These are phyloP conservation scores for Aaosphaeria arxii DNA, from an alignment of 2,329 filamentous ascomycete genomes.

Conservation along the genomic window DNA sequence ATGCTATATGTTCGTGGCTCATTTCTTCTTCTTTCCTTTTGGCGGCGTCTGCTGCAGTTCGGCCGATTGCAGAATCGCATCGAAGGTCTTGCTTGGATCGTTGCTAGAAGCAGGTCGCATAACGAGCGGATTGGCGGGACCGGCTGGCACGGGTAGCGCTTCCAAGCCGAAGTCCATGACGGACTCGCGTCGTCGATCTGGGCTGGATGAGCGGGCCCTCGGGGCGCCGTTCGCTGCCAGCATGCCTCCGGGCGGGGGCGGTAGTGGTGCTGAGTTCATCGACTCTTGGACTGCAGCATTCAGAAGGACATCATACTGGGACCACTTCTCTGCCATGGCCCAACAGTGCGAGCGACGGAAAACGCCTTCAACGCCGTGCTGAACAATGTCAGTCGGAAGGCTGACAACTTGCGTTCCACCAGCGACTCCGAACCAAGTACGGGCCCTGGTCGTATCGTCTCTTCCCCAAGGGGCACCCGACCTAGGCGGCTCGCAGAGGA, in stretches of 20 bases:
- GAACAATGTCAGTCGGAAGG: slow-evolving; percentile 62
- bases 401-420: slow-evolving; percentile 62
- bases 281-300: slow-evolving; percentile 35
- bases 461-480: slow-evolving; percentile 72
- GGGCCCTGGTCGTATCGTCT: slow-evolving; percentile 54
- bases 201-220: slow-evolving; percentile 24
- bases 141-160: slow-evolving; percentile 43
- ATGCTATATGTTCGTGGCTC: slow-evolving; percentile 4
- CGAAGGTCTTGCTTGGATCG: slow-evolving; percentile 48
- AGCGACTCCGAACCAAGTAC: slow-evolving; percentile 72
- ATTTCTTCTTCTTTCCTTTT: slow-evolving; percentile 18
- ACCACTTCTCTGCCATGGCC: slow-evolving; percentile 62
- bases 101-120: slow-evolving; percentile 28
- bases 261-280: slow-evolving; percentile 25
- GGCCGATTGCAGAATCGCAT: slow-evolving; percentile 43
- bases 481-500: slow-evolving; percentile 72
- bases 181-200: slow-evolving; percentile 39
- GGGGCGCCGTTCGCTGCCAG: slow-evolving; percentile 14
- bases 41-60: slow-evolving; percentile 2
- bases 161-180: slow-evolving; percentile 47
- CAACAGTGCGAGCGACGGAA: slow-evolving; percentile 70
- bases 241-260: slow-evolving; percentile 28
- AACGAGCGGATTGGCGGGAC: slow-evolving; percentile 31
- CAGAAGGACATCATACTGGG: slow-evolving; percentile 34
- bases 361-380: slow-evolving; percentile 65